These are phyloP conservation scores for Perilla frutescens DNA, from an alignment of 257 asterid genomes.

Conservation along the genomic window DNA sequence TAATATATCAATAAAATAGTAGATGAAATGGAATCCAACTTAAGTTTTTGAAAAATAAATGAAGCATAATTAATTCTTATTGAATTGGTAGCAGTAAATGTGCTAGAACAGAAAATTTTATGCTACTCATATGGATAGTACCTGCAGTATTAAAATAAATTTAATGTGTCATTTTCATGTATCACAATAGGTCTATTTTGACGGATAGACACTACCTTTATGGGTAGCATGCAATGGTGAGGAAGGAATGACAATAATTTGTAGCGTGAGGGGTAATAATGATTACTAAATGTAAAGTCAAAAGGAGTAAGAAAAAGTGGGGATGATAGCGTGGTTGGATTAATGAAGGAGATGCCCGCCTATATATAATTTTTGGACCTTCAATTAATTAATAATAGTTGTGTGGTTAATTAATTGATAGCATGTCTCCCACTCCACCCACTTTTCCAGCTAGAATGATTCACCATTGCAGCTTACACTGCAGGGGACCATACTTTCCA, in stretches of 20 bases:
- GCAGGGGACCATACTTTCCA: slow-evolving; percentile 22
- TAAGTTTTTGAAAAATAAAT: no score
- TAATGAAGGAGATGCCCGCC: slow-evolving; percentile 42
- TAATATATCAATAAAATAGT: no score
- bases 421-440: slow-evolving; percentile 63
- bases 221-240: not conserved
- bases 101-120: no score
- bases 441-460: slow-evolving; percentile 39
- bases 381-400: slow-evolving; percentile 33
- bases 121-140: no score
- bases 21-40: no score
- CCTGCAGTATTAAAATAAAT: no score
- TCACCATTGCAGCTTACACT: slow-evolving; percentile 8
- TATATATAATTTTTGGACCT: not conserved
- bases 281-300: slow-evolving; percentile 43
- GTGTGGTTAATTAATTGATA: slow-evolving; percentile 39
- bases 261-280: slow-evolving; percentile 56
- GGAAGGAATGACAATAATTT: slow-evolving; percentile 45
- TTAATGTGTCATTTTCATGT: no score
- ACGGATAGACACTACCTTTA: no score
- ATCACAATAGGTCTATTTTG: no score
- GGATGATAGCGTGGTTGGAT: slow-evolving; percentile 63
- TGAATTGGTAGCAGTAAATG: no score
- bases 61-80: no score
- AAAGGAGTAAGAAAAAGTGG: slow-evolving; percentile 45